Evolutionary conservation across 148 eudicot genomes (phyloP).

Genomic region (Cornus suecica): DNA sequence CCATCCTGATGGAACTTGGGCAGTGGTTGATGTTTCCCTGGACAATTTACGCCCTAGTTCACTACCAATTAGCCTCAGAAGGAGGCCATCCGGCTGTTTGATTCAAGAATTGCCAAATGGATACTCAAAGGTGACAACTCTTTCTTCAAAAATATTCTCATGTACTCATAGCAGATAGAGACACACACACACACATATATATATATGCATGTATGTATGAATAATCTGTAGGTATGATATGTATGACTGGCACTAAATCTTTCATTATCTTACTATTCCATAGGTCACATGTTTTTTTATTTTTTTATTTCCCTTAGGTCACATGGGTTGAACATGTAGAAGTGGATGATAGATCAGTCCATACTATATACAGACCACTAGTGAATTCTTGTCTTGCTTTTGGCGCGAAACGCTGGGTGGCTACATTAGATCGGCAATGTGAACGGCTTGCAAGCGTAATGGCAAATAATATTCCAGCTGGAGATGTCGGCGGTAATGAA

Average conservation of each 20-base stretch:
- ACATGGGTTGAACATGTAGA: constrained; percentile 73
- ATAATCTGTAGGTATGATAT: no score
- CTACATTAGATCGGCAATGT: constrained; percentile 65
- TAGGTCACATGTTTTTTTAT: constrained; percentile 49
- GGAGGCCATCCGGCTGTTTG: constrained; percentile 79
- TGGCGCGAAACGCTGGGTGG: constrained; percentile 78
- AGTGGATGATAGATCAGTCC: constrained; percentile 66
- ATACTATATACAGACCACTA: constrained; percentile 49
- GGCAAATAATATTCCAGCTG: constrained; percentile 83
- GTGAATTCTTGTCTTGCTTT: constrained; percentile 69
- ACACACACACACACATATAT: no score
- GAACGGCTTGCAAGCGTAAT: constrained; percentile 77
- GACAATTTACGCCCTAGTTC: constrained; percentile 56
- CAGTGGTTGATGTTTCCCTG: constrained; percentile 71
- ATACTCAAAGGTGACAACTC: constrained; percentile 56
- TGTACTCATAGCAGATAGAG: background rate
- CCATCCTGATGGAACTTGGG: constrained; percentile 67
- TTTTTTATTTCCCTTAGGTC: no score
- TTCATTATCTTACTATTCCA: background rate
- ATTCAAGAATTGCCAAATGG: constrained; percentile 75
- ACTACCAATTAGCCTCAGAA: constrained; percentile 42
- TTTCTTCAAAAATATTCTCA: background rate
- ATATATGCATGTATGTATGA: no score
- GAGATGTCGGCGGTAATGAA: constrained; percentile 73
- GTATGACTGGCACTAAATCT: background rate